phyloP scores from a whole-genome alignment of 2,329 filamentous ascomycete species.

The Xylaria sp. region DNA sequence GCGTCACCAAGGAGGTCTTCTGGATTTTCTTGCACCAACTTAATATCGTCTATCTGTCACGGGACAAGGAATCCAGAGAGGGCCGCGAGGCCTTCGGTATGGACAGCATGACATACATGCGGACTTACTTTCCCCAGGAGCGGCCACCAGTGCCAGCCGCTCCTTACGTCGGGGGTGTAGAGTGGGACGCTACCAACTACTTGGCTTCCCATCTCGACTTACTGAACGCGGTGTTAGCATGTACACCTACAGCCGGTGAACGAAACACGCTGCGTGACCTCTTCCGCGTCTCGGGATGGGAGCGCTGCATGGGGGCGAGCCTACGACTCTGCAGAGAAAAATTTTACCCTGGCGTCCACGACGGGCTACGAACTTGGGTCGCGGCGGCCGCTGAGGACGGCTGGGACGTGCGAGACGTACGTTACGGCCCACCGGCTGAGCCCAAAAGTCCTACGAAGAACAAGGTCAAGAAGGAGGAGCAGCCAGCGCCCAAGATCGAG shows the following conservation, averaged over 20 bases:
- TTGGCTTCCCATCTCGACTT: constrained; percentile 91
- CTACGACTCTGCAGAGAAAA: constrained; percentile 95
- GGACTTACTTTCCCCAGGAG: constrained; percentile 79
- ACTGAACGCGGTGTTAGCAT: constrained; percentile 87
- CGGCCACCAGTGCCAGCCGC: constrained; percentile 90
- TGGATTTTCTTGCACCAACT: constrained; percentile 98
- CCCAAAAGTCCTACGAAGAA: constrained; percentile 53
- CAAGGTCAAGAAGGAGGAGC: constrained; percentile 50
- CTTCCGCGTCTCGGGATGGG: constrained; percentile 83
- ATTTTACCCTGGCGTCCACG: constrained; percentile 92
- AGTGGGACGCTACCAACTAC: constrained; percentile 99
- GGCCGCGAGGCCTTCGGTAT: constrained; percentile 44
- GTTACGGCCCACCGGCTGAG: constrained; percentile 68
- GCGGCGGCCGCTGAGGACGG: constrained; percentile 84
- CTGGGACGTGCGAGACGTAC: constrained; percentile 83
- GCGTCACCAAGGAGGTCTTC: constrained; percentile 96
- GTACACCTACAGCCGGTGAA: constrained; percentile 69
- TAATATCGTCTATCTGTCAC: constrained; percentile 77
- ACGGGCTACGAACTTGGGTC: constrained; percentile 87
- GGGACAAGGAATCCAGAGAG: constrained; percentile 46
- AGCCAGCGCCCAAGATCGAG: constrained; percentile 65
- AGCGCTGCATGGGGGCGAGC: constrained; percentile 84
- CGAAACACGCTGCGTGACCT: constrained; percentile 81
- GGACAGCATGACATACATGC: constrained; percentile 65
- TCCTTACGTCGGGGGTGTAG: constrained; percentile 94